Evolutionary conservation across 768 basidiomycete species (phyloP).

Genomic region (Suillus tomentosus): DNA sequence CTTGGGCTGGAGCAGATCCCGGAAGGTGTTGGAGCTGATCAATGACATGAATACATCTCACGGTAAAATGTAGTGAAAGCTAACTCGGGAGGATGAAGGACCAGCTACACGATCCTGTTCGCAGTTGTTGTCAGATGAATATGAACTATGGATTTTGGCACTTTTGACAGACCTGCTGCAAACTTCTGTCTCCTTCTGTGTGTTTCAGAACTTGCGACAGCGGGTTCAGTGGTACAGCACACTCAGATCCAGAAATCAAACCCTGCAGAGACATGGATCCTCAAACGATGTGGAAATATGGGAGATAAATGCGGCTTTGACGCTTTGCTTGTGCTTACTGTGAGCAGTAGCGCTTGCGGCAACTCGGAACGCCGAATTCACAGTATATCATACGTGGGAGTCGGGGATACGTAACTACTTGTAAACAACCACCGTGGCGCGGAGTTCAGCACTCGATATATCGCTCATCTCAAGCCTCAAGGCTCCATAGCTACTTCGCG

Average conservation of each 20-base stretch:
- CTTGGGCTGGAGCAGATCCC: slow-evolving; percentile 47
- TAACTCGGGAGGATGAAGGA: slow-evolving; percentile 69
- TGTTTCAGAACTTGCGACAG: slow-evolving; percentile 89
- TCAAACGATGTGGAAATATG: slow-evolving; percentile 1
- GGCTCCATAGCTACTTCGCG: not conserved
- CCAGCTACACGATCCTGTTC: slow-evolving; percentile 73
- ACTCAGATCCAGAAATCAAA: slow-evolving; percentile 88
- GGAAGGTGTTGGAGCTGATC: slow-evolving; percentile 76
- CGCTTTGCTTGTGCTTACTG: not conserved
- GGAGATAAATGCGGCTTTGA: not conserved
- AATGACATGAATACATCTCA: slow-evolving; percentile 7
- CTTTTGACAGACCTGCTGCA: slow-evolving; percentile 68
- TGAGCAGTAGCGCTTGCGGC: slow-evolving; percentile 1
- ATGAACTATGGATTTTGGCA: not conserved
- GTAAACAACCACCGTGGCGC: not conserved
- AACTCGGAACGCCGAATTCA: slow-evolving; percentile 2
- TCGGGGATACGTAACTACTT: not conserved
- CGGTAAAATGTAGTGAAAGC: slow-evolving; percentile 17
- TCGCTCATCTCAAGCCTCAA: not conserved
- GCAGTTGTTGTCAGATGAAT: not conserved
- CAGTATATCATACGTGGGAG: not conserved
- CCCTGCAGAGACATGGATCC: slow-evolving; percentile 72
- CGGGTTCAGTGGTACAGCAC: slow-evolving; percentile 81
- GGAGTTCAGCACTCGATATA: not conserved
- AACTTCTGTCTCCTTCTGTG: slow-evolving; percentile 82